Evolutionary conservation across 345 rosid genomes (phyloP).

Genomic region (Lenwebbia sp.): DNA sequence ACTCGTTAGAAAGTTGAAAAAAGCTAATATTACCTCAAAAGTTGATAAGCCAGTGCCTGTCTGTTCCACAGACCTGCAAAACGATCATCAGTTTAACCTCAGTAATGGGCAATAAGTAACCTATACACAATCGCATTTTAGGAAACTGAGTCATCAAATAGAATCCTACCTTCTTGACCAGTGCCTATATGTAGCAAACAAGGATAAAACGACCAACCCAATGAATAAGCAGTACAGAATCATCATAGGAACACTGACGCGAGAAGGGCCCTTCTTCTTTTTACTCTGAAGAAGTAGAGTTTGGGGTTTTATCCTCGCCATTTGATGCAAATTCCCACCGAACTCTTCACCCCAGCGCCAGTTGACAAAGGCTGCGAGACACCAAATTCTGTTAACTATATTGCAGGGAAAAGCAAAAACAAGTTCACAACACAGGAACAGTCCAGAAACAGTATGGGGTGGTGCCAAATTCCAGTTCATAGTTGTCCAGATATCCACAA

Average conservation of each 20-base stretch:
- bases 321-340: slow-evolving; percentile 1
- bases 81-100: neutral
- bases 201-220: slow-evolving; percentile 29
- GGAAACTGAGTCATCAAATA: neutral
- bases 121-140: neutral
- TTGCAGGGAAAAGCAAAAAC: neutral
- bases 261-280: slow-evolving; percentile 67
- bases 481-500: neutral
- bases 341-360: neutral
- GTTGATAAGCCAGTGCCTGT: slow-evolving; percentile 13
- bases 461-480: neutral
- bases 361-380: neutral
- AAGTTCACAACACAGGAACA: neutral
- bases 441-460: neutral
- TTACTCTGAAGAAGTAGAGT: slow-evolving; percentile 71
- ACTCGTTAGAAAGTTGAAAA: neutral
- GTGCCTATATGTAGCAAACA: slow-evolving; percentile 47
- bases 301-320: slow-evolving; percentile 89
- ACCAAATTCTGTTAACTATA: neutral
- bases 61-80: slow-evolving; percentile 7
- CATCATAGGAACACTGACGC: slow-evolving; percentile 43
- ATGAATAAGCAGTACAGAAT: slow-evolving; percentile 35
- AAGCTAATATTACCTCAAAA: slow-evolving; percentile 25
- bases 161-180: slow-evolving; percentile 52
- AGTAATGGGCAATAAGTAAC: neutral